Percentiles rank a stretch among this genome's conserved stretches.
Conservation (phyloP, 179 eudicot species). For the Vitellaria paradoxa region DNA sequence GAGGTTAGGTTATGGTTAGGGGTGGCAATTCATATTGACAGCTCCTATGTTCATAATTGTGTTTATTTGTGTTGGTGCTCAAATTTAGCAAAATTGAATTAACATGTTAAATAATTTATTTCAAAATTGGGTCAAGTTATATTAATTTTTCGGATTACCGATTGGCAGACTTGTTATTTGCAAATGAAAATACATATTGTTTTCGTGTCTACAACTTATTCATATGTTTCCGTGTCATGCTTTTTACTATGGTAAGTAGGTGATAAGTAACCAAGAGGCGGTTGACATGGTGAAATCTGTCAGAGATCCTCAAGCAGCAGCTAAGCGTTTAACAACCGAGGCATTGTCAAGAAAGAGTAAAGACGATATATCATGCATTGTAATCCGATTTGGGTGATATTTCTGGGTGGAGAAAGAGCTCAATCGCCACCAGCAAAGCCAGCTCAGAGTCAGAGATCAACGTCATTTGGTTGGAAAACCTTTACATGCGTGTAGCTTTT, state of each 20-base stretch:
- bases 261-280: slow-evolving; percentile 64
- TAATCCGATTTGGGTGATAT: slow-evolving; percentile 44
- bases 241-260: slow-evolving; percentile 29
- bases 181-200: background rate
- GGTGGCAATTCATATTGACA: no score
- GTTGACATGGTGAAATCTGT: slow-evolving; percentile 50
- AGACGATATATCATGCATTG: slow-evolving; percentile 79
- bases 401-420: background rate
- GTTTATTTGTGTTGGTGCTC: no score
- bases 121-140: no score
- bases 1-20: no score
- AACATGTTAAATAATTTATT: no score
- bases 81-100: no score
- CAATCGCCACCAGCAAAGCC: background rate
- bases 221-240: background rate
- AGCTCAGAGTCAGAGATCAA: background rate
- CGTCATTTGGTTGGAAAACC: no score
- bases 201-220: background rate
- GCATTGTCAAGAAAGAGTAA: slow-evolving; percentile 69
- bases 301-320: slow-evolving; percentile 66
- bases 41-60: no score
- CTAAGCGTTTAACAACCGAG: slow-evolving; percentile 65
- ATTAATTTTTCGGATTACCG: no score
- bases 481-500: no score
- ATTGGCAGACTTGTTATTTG: background rate